Base-by-base conservation (phyloP, 257 asterid species). In the Penstemon eatonii region DNA sequence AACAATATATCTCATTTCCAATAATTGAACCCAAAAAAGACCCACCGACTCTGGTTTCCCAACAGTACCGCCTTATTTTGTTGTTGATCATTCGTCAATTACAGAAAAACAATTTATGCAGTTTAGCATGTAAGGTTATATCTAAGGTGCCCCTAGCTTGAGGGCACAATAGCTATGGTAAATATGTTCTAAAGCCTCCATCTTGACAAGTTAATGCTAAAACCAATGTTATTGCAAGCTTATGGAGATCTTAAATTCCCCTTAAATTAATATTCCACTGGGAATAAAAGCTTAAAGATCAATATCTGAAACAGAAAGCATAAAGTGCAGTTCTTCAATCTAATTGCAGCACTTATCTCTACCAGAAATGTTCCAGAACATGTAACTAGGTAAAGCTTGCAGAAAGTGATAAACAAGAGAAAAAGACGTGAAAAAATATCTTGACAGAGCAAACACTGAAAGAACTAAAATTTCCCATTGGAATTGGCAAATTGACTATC, bases 381-480 rank as follows among this genome's bases (percentile, higher is more conserved):
- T 39, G 33, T 25, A 25, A 25, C 33, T 25, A 62, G 33, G 9
- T 13, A 58, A 69, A 58, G 60, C 65, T 50, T 65, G 25, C 37
- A 56, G 56, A 39, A 19, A 56, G 60, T 63, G 52, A 8, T 8
- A 65, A 60, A 25, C 8, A 33, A 55, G 64, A 55, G 43, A 70
- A 25, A 25, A 63, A 41, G 42, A 44, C 43, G n/a, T 6, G 25
- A 49, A 10, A 61, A 61, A 47, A 25, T 36, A 65, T 47, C 54
- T 45, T 25, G 41, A 55, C 7, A 41, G 11, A 46, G 45, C 13
- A 57, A 67, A 44, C 5, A 7, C 61, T 43, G 4, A 25, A 63
- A 43, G 60, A 55, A 49, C 36, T 33, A 50, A 12, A 63, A 15
- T 46, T 13, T 46, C 46, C 46, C 6, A 44, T 41, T 49, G 67